phyloP scores from a whole-genome alignment of 225 moss, liverwort and hornwort genomes.

The Physcomitrellopsis africana region DNA sequence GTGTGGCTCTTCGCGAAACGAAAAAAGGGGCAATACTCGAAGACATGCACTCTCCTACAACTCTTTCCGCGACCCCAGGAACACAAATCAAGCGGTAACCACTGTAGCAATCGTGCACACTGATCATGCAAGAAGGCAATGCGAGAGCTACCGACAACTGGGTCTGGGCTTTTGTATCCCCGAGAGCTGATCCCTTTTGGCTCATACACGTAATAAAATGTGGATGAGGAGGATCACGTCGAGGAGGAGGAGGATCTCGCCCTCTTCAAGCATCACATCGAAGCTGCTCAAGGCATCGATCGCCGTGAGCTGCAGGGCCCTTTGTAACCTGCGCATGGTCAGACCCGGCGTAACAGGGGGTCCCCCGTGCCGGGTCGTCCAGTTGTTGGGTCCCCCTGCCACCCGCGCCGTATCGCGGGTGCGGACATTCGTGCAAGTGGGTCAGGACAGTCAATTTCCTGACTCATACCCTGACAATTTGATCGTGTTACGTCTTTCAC shows the following conservation, averaged over 20 bases:
- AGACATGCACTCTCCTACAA: slow-evolving; percentile 3
- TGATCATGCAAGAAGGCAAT: not conserved
- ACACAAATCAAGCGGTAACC: not conserved
- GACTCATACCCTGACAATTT: slow-evolving; percentile 13
- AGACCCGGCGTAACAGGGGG: not conserved
- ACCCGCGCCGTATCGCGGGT: not conserved
- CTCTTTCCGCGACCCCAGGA: not conserved
- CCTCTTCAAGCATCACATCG: not conserved
- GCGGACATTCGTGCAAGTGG: not conserved
- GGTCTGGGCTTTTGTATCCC: not conserved
- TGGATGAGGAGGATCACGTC: not conserved
- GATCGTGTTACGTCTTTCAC: too few relatives aligned
- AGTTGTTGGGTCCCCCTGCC: not conserved
- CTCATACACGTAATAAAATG: not conserved
- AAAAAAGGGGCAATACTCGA: too few relatives aligned
- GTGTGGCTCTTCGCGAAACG: too few relatives aligned
- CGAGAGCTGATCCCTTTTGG: not conserved
- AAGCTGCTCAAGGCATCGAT: slow-evolving; percentile 9
- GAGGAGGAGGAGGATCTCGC: not conserved
- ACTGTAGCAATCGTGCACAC: not conserved
- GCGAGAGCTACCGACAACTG: slow-evolving; percentile 7
- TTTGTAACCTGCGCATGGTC: not conserved
- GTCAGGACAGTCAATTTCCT: not conserved
- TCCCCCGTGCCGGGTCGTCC: slow-evolving; percentile 11
- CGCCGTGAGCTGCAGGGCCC: not conserved